Evolutionary conservation across 768 basidiomycete species (phyloP), one percentile per base, ranked within the genome.

Genomic region (Pleurotus giganteus): DNA sequence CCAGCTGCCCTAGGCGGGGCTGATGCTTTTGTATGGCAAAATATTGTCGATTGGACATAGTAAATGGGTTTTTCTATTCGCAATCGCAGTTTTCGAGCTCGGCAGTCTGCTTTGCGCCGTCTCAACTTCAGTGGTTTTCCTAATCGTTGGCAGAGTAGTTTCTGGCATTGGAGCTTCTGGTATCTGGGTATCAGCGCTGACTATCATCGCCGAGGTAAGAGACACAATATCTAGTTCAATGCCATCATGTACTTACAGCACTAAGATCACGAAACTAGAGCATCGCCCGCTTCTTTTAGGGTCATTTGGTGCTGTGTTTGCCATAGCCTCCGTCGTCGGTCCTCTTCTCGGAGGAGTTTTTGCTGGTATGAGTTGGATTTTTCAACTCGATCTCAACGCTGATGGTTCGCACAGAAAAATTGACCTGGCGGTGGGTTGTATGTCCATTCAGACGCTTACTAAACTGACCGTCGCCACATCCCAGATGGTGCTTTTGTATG

Each of bases 51-150:
- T 34, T 34, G 32, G 32, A 34, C 32, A 34, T 34, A 34, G 32
- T 34, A 34, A 34, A 34, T 34, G 32, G 32, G 32, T 34, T 6
- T 59, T 59, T 24, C 56, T 59, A 15, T 32, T 47, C 7, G 54
- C 45, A n/a, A 54, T 60, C 19, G 47, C 53, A 13, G 53, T 56
- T 9, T 61, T 61, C 39, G 58, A 59, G 42, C 4, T 61, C 4
- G 60, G 60, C n/a, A 59, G 58, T 29, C 45, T 61, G 12, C 36
- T 61, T 15, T 61, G 58, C 27, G 60, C 55, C 19, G 44, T 61
- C 31, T 54, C 60, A 2, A 50, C 55, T 19, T 57, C 47, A 19
- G 55, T 59, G 17, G 28, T 41, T 23, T 27, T 58, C 31, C 24
- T 60, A 4, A 60, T 60, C 13, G 44, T 58, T 53, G 58, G 58